Percentiles rank a stretch among this genome's conserved stretches.
Conservation (phyloP, 139 green algal species). For the Tetradesmus lagerheimii region DNA sequence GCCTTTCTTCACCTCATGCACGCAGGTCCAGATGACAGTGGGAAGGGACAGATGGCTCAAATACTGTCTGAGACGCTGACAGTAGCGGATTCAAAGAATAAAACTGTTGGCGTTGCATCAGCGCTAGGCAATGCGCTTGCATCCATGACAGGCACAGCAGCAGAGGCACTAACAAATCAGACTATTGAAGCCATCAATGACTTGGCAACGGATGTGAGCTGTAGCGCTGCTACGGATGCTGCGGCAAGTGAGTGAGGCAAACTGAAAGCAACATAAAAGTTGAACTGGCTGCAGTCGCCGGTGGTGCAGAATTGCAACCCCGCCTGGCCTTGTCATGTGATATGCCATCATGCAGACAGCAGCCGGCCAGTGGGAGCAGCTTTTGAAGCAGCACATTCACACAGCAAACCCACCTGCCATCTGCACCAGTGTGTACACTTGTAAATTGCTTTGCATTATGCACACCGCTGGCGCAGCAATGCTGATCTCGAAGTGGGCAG, state of each 20-base stretch:
- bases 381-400: neutral
- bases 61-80: constrained; percentile 26
- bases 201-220: constrained; percentile 24
- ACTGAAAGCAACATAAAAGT: too few species aligned
- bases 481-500: too few species aligned
- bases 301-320: too few species aligned
- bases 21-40: constrained; percentile 32
- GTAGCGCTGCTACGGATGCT: constrained; percentile 17
- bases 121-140: constrained; percentile 34
- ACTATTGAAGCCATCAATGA: constrained; percentile 35
- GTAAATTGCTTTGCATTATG: too few species aligned
- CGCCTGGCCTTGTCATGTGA: too few species aligned
- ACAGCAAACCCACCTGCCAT: too few species aligned
- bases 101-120: constrained; percentile 38
- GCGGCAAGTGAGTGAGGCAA: constrained; percentile 1
- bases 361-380: neutral
- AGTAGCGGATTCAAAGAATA: constrained; percentile 39
- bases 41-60: constrained; percentile 30
- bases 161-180: constrained; percentile 4
- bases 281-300: too few species aligned
- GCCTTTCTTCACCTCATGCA: neutral
- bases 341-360: neutral
- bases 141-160: constrained; percentile 26
- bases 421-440: too few species aligned
- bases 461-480: too few species aligned